Conservation (phyloP, 164 flowering plant species). For the Chimonanthus praecox region DNA sequence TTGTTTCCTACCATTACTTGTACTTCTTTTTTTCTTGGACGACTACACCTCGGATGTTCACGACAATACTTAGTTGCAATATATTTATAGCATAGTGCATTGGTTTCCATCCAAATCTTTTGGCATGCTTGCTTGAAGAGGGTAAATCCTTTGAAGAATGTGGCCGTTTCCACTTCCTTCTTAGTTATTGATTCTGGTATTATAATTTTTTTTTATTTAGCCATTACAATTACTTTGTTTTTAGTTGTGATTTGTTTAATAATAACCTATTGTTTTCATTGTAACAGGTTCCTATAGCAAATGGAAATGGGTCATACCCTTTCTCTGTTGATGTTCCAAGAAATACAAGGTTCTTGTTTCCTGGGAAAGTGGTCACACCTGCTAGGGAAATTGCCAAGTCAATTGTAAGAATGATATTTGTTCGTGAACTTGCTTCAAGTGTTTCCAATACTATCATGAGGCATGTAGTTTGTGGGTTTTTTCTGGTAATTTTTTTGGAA, state of each 20-base stretch:
- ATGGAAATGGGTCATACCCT: slow-evolving; percentile 81
- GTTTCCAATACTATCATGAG: background rate
- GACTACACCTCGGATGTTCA: too few species aligned
- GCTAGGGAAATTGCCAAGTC: slow-evolving; percentile 87
- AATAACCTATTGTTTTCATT: slow-evolving; percentile 8
- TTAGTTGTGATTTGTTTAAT: background rate
- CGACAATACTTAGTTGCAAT: too few species aligned
- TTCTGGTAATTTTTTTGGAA: slow-evolving; percentile 7
- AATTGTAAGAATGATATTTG: slow-evolving; percentile 50
- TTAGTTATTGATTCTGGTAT: background rate
- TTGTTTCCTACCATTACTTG: too few species aligned
- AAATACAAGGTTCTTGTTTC: slow-evolving; percentile 89
- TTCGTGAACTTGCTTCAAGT: background rate
- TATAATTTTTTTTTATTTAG: background rate
- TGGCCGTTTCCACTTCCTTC: background rate
- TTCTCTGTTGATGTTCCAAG: slow-evolving; percentile 86
- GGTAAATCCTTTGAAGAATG: background rate
- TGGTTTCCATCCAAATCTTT: too few species aligned
- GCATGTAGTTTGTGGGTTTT: background rate
- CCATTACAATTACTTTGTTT: background rate
- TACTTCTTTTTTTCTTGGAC: too few species aligned
- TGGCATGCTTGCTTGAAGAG: background rate
- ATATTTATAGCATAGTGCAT: too few species aligned
- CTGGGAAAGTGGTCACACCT: slow-evolving; percentile 63
- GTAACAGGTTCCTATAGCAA: slow-evolving; percentile 90